These are phyloP conservation scores for Piromyces finnis DNA, from an alignment of 192 early-diverging fungal species.

Conservation along the genomic window DNA sequence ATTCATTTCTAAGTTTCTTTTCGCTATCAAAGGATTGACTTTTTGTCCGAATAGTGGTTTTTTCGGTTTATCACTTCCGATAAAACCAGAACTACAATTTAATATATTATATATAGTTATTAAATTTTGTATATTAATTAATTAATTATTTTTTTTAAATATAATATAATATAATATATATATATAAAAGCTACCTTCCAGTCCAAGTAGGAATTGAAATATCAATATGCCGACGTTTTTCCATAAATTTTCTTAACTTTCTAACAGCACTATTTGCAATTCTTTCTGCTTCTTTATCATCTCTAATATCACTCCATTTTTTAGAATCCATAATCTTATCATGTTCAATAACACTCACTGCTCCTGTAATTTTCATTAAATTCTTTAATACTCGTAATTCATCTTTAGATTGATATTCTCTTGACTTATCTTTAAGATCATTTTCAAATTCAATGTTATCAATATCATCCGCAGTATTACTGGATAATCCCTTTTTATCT, in stretches of 20 bases:
- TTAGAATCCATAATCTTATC: conserved; percentile 66
- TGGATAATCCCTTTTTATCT: neutral
- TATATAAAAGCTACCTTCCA: conserved; percentile 27
- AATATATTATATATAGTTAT: conserved; percentile 5
- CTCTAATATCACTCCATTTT: conserved; percentile 29
- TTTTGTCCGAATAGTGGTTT: neutral
- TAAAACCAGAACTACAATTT: neutral
- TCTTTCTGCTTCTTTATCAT: conserved; percentile 62
- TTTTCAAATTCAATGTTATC: conserved; percentile 9
- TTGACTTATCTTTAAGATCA: conserved; percentile 5
- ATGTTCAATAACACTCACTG: conserved; percentile 80
- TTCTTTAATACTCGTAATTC: neutral
- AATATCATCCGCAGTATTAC: no score
- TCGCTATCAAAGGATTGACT: neutral
- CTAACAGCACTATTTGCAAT: conserved; percentile 63
- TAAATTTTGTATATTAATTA: conserved; percentile 2
- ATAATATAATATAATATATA: conserved; percentile 24
- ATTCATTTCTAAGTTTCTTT: neutral
- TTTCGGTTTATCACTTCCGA: neutral
- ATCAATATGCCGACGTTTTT: conserved; percentile 32
- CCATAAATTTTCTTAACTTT: conserved; percentile 55
- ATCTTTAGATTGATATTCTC: conserved; percentile 1
- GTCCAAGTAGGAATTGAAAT: conserved; percentile 82
- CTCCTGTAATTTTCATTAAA: conserved; percentile 26
- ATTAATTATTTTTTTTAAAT: no score